Evolutionary conservation across 1,284 basidiomycete genomes (phyloP).

Genomic region (Papiliotrema laurentii): DNA sequence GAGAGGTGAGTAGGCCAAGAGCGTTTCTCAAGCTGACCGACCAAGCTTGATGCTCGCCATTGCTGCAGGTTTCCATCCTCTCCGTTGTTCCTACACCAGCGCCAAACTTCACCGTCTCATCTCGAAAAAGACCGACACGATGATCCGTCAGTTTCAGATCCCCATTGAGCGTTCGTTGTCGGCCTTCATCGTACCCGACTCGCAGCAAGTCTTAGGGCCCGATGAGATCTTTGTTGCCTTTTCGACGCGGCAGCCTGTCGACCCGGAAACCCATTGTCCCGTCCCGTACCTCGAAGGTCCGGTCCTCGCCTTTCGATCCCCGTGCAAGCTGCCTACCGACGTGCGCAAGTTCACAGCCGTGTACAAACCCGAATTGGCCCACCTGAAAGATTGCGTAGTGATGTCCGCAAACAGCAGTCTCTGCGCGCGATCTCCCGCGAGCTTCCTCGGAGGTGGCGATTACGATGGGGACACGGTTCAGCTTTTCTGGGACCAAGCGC

Average conservation of each 20-base stretch:
- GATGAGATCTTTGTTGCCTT: constrained; percentile 34
- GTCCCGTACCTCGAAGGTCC: constrained; percentile 25
- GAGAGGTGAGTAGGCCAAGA: constrained; percentile 23
- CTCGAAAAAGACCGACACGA: constrained; percentile 10
- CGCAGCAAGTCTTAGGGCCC: constrained; percentile 23
- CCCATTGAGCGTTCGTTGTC: constrained; percentile 25
- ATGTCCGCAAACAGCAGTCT: constrained; percentile 25
- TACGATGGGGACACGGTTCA: constrained; percentile 41
- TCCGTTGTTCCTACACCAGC: constrained; percentile 15
- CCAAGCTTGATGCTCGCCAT: constrained; percentile 20
- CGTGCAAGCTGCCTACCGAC: constrained; percentile 41
- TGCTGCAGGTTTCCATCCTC: constrained; percentile 22
- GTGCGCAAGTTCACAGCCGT: constrained; percentile 33
- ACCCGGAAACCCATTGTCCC: constrained; percentile 17
- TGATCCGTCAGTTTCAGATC: constrained; percentile 23
- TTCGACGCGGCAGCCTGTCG: constrained; percentile 15
- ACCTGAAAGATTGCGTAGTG: constrained; percentile 37
- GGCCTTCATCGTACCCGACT: constrained; percentile 38
- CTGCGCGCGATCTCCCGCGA: constrained; percentile 35
- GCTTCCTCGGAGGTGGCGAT: constrained; percentile 38
- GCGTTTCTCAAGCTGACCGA: not conserved
- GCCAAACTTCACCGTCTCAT: constrained; percentile 27
- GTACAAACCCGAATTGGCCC: constrained; percentile 25
- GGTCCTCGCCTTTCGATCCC: constrained; percentile 28
- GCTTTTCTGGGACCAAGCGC: constrained; percentile 25